phyloP scores from a whole-genome alignment of 169 alveolate species.

The Hepatocystis sp. region DNA sequence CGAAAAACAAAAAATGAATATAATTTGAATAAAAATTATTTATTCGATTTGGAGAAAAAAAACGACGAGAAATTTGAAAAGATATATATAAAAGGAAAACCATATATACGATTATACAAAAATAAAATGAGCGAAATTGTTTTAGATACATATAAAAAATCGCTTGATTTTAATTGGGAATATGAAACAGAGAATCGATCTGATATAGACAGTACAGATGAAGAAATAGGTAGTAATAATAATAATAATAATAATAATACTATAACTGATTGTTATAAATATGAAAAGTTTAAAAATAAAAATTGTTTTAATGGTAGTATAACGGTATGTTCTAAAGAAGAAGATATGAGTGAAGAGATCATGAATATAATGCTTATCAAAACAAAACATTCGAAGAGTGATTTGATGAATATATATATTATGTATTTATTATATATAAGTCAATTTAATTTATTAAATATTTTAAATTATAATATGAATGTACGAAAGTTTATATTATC shows the following conservation, averaged over 20 bases:
- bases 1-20: not conserved
- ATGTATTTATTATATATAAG: slow-evolving; percentile 23
- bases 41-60: no score
- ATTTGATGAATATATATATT: slow-evolving; percentile 1
- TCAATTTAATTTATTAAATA: slow-evolving; percentile 28
- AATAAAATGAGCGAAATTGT: not conserved
- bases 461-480: slow-evolving; percentile 7
- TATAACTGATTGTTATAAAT: no score
- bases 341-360: no score
- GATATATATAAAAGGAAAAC: slow-evolving; percentile 57
- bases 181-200: no score
- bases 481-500: slow-evolving; percentile 9
- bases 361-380: no score
- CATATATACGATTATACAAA: slow-evolving; percentile 17
- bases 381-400: not conserved
- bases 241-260: not conserved
- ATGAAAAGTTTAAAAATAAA: no score
- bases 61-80: slow-evolving; percentile 6
- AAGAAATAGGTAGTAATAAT: not conserved
- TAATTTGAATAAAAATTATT: not conserved
- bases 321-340: no score
- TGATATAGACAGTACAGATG: not conserved
- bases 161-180: no score
- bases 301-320: no score
- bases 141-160: slow-evolving; percentile 7